A percentile compares a stretch with the other conserved stretches of the same genome.
Evolutionary conservation across 1,139 yeast species (phyloP).

Genomic region (Blastobotrys persicus): DNA sequence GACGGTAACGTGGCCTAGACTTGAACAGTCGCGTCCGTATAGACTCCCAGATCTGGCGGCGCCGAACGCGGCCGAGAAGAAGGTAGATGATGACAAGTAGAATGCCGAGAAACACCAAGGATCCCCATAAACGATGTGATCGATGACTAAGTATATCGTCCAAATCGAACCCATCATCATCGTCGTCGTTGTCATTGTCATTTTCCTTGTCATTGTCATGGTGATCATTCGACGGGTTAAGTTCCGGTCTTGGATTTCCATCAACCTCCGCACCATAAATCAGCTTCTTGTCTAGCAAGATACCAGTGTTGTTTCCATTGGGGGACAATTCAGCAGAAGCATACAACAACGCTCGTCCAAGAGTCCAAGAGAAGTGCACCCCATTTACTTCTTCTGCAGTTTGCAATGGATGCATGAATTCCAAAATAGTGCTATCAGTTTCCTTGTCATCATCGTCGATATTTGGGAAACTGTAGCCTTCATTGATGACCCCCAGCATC

Average conservation of each 20-base stretch:
- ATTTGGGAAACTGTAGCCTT: slow-evolving; percentile 68
- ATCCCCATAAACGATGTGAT: slow-evolving; percentile 58
- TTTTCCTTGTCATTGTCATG: slow-evolving; percentile 6
- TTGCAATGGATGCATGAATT: slow-evolving; percentile 48
- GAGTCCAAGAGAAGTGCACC: slow-evolving; percentile 74
- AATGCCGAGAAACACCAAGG: slow-evolving; percentile 47
- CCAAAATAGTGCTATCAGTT: slow-evolving; percentile 19
- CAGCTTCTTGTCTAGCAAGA: slow-evolving; percentile 40
- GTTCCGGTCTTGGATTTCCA: slow-evolving; percentile 8
- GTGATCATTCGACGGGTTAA: slow-evolving; percentile 4
- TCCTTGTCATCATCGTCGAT: slow-evolving; percentile 1
- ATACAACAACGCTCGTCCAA: slow-evolving; percentile 75
- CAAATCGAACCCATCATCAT: slow-evolving; percentile 35
- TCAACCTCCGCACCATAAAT: slow-evolving; percentile 31
- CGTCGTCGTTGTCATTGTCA: slow-evolving; percentile 21
- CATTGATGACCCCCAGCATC: slow-evolving; percentile 66
- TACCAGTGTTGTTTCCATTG: slow-evolving; percentile 49
- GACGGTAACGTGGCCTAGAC: slow-evolving; percentile 12
- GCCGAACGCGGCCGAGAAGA: slow-evolving; percentile 46
- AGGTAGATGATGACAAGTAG: slow-evolving; percentile 47
- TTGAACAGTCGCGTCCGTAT: slow-evolving; percentile 22
- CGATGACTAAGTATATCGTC: slow-evolving; percentile 35
- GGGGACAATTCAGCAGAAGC: slow-evolving; percentile 45
- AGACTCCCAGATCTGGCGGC: slow-evolving; percentile 33
- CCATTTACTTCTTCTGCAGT: slow-evolving; percentile 64